These are phyloP conservation scores for Suillus brevipes DNA, from an alignment of 768 basidiomycete species.

Conservation along the genomic window DNA sequence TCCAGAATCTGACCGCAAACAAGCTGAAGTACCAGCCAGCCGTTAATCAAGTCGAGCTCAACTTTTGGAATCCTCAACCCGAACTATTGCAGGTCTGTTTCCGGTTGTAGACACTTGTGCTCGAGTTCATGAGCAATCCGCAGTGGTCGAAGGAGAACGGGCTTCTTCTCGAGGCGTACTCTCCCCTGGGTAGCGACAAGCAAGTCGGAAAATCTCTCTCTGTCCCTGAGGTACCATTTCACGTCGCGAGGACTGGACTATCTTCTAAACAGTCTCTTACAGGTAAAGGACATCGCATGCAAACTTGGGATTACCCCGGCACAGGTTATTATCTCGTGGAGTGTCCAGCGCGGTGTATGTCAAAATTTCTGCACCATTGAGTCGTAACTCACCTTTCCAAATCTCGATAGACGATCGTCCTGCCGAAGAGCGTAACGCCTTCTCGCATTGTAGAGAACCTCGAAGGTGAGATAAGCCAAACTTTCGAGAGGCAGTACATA, in stretches of 20 bases:
- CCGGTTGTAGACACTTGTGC: neutral
- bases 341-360: slow-evolving; percentile 71
- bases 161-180: slow-evolving; percentile 73
- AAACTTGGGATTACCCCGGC: slow-evolving; percentile 72
- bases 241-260: neutral
- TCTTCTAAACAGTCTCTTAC: neutral
- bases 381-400: neutral
- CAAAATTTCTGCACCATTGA: neutral
- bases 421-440: slow-evolving; percentile 78
- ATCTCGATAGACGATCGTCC: slow-evolving; percentile 53
- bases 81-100: slow-evolving; percentile 63
- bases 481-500: neutral
- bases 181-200: slow-evolving; percentile 65
- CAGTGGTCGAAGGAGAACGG: slow-evolving; percentile 70
- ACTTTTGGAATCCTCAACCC: slow-evolving; percentile 74
- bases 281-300: slow-evolving; percentile 59
- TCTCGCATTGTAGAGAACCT: slow-evolving; percentile 70
- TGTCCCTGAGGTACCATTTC: slow-evolving; percentile 49
- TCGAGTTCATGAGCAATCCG: neutral
- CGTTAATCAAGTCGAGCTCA: slow-evolving; percentile 82
- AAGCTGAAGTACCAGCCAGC: slow-evolving; percentile 60
- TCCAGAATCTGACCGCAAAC: slow-evolving; percentile 64
- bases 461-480: slow-evolving; percentile 41
- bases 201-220: slow-evolving; percentile 57
- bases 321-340: slow-evolving; percentile 75